phyloP scores from a whole-genome alignment of 176 grass and related monocot species.

The Dendrocalamus sinicus region DNA sequence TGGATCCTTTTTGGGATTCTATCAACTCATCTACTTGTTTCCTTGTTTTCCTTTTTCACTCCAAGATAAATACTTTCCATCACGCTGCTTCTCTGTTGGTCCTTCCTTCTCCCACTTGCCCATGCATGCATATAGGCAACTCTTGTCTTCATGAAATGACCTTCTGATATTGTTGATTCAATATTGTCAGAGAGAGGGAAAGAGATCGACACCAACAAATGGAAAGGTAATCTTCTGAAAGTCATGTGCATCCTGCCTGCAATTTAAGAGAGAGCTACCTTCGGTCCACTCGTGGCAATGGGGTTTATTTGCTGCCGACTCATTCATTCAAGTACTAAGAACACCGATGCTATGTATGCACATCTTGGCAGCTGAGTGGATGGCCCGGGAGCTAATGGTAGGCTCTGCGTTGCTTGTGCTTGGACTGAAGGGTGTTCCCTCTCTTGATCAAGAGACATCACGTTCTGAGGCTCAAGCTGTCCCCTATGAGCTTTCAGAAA shows the following conservation, averaged over 20 bases:
- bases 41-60: too few relatives aligned
- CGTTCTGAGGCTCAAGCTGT: background rate
- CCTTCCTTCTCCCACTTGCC: too few relatives aligned
- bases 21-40: too few relatives aligned
- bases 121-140: background rate
- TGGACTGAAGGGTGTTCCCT: background rate
- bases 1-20: too few relatives aligned
- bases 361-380: background rate
- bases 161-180: background rate
- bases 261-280: background rate
- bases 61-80: too few relatives aligned
- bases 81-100: too few relatives aligned
- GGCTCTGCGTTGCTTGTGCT: background rate
- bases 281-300: background rate
- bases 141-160: background rate
- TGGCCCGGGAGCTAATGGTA: conserved; percentile 4
- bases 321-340: background rate
- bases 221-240: background rate
- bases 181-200: too few relatives aligned
- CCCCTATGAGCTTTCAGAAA: background rate
- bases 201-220: too few relatives aligned
- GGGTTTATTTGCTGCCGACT: background rate
- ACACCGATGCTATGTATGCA: background rate
- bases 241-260: background rate
- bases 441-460: background rate